phyloP scores from a whole-genome alignment of 106 monocot genomes.

The Chionographis japonica region DNA sequence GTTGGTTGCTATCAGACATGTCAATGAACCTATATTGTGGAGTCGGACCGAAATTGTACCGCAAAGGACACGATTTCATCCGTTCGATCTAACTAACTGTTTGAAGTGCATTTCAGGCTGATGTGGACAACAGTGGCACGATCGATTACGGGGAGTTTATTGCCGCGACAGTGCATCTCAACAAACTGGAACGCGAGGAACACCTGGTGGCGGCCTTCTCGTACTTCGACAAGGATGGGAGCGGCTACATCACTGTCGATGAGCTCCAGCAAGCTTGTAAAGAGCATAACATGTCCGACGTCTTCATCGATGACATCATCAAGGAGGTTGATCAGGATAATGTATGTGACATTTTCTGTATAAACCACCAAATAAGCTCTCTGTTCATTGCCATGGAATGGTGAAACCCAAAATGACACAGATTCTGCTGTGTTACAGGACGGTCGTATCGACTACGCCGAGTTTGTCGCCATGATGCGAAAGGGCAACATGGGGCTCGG shows the following conservation, averaged over 20 bases:
- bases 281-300: constrained; percentile 51
- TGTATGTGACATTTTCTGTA: constrained; percentile 10
- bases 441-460: constrained; percentile 49
- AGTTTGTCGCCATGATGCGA: constrained; percentile 58
- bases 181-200: constrained; percentile 49
- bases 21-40: no score
- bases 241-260: constrained; percentile 64
- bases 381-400: no score
- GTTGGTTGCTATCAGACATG: no score
- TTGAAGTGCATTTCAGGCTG: constrained; percentile 23
- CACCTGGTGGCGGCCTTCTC: constrained; percentile 46
- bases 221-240: constrained; percentile 64
- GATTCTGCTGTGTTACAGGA: constrained; percentile 22
- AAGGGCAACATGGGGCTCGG: constrained; percentile 51
- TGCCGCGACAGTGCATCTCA: constrained; percentile 50
- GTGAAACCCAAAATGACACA: no score
- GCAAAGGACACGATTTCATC: background rate
- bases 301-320: constrained; percentile 48
- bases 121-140: constrained; percentile 50
- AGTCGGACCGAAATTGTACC: background rate
- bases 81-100: background rate
- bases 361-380: no score
- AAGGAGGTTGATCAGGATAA: constrained; percentile 53
- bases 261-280: constrained; percentile 52
- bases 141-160: constrained; percentile 56